A percentile compares a stretch with the other conserved stretches of the same genome.
Conservation (phyloP, 192 early-diverging fungal genomes). For the Backusella macrospora region DNA sequence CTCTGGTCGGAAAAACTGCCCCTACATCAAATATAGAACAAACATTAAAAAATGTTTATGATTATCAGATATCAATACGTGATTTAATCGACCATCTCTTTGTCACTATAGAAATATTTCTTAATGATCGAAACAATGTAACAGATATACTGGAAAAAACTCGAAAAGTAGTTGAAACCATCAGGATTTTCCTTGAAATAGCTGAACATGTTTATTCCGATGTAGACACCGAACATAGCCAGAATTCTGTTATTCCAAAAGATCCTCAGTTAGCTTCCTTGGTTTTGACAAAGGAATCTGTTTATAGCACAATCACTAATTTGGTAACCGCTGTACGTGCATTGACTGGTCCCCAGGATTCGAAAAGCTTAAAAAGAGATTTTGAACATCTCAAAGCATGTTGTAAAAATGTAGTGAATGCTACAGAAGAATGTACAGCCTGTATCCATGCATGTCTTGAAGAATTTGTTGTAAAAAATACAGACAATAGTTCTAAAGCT, state of each 20-base stretch:
- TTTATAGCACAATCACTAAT: conserved; percentile 41
- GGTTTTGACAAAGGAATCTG: conserved; percentile 38
- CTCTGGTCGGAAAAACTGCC: conserved; percentile 25
- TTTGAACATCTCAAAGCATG: conserved; percentile 28
- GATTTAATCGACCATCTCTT: conserved; percentile 9
- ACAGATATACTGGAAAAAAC: conserved; percentile 39
- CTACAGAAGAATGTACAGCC: conserved; percentile 20
- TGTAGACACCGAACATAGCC: conserved; percentile 26
- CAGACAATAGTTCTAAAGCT: background rate
- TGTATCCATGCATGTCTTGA: conserved; percentile 23
- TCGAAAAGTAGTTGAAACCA: conserved; percentile 37
- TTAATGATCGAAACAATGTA: conserved; percentile 9
- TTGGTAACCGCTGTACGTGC: conserved; percentile 40
- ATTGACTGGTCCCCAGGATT: conserved; percentile 21
- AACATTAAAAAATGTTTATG: conserved; percentile 18
- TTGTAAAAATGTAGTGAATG: conserved; percentile 21
- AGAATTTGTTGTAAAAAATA: conserved; percentile 3
- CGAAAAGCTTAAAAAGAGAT: conserved; percentile 13
- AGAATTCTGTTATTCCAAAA: conserved; percentile 27
- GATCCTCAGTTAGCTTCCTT: conserved; percentile 38
- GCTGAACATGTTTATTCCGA: conserved; percentile 39
- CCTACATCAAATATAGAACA: conserved; percentile 11
- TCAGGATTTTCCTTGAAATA: conserved; percentile 32
- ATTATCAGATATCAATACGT: conserved; percentile 12
- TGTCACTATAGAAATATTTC: conserved; percentile 15